These are phyloP conservation scores for Paecilomyces fulvus DNA, from an alignment of 2,329 filamentous ascomycete genomes.

Conservation along the genomic window DNA sequence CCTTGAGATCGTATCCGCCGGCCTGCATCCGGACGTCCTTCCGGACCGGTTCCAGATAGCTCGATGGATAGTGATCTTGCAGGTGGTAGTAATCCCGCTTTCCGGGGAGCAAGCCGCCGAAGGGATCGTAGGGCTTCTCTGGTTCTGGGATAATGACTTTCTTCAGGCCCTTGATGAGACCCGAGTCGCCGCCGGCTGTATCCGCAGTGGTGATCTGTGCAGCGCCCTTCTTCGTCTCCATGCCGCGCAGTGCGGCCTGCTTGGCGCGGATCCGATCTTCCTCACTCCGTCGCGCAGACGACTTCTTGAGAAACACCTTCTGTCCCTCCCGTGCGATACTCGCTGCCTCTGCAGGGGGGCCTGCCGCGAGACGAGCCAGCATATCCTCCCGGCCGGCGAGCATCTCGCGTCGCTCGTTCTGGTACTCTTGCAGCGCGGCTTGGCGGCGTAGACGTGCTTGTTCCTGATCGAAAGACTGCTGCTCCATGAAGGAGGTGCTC, in stretches of 20 bases:
- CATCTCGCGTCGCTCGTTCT: conserved; percentile 58
- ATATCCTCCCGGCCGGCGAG: conserved; percentile 59
- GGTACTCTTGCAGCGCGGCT: conserved; percentile 58
- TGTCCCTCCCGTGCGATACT: conserved; percentile 45
- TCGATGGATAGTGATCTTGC: conserved; percentile 62
- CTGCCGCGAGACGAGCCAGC: conserved; percentile 59
- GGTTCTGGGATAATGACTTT: conserved; percentile 51
- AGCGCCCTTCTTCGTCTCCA: conserved; percentile 21
- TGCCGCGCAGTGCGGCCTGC: conserved; percentile 30
- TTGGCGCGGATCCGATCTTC: conserved; percentile 41
- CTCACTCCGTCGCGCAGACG: conserved; percentile 51
- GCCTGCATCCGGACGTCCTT: conserved; percentile 59
- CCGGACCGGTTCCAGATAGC: conserved; percentile 60
- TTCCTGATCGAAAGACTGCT: conserved; percentile 55
- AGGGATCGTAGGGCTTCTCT: conserved; percentile 79
- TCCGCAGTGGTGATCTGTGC: conserved; percentile 12
- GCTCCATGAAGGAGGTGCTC: conserved; percentile 37
- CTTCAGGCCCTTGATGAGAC: conserved; percentile 72
- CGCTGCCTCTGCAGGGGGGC: conserved; percentile 52
- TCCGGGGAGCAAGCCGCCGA: conserved; percentile 60
- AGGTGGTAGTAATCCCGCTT: conserved; percentile 62
- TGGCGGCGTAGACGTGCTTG: conserved; percentile 55
- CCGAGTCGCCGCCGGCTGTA: conserved; percentile 20
- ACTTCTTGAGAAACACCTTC: conserved; percentile 63
- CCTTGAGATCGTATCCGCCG: conserved; percentile 73